Base-by-base conservation (phyloP, 1,139 yeast species). In the Sugiyamaella sp. region DNA sequence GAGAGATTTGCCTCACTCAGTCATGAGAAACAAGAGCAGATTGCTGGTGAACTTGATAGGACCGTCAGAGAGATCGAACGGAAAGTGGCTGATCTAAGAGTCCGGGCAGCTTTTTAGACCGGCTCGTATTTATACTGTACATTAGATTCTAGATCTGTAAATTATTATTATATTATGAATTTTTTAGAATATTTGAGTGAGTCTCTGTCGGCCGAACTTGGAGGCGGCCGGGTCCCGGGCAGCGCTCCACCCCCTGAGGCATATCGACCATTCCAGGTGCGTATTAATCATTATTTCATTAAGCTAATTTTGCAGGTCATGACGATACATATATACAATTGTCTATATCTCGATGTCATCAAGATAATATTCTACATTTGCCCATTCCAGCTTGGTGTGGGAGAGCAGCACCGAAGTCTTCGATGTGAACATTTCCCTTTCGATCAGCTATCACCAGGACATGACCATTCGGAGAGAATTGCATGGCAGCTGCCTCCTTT, bases 391-490 rank as follows among this genome's bases (percentile, higher is more conserved):
- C 80, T 62, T 83, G 86, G 59, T 81, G 84, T 1, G 95, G 93
- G 12, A 84, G 71, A 2, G 95, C 97, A 52, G 90, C 91, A 14
- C 95, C 88, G 69, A 89, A 91, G 69, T 91, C 97, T 64, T 87
- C 89, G 21, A 89, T 80, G 60, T 84, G 82, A 49, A 90, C 74
- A 1, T 82, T 71, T 0, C 97, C 97, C 63, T 86, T 88, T 40
- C 97, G 74, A 69, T 91, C 98, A 10, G 89, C 78, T 3, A 83
- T 78, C 61, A 82, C 85, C 19, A 91, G 74, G 58, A 83, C 84
- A 46, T 91, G 91, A 0, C 98, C 97, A 64, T 87, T 89, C 2
- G 82, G 77, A 27, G 91, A 84, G 66, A 89, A 91, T 52, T 78
- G 73, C 56, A 90, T 70, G 1, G 93, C 77, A 0, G 97, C 97